Base-by-base conservation (phyloP, 2,329 filamentous ascomycete species). In the Cytospora piceae region DNA sequence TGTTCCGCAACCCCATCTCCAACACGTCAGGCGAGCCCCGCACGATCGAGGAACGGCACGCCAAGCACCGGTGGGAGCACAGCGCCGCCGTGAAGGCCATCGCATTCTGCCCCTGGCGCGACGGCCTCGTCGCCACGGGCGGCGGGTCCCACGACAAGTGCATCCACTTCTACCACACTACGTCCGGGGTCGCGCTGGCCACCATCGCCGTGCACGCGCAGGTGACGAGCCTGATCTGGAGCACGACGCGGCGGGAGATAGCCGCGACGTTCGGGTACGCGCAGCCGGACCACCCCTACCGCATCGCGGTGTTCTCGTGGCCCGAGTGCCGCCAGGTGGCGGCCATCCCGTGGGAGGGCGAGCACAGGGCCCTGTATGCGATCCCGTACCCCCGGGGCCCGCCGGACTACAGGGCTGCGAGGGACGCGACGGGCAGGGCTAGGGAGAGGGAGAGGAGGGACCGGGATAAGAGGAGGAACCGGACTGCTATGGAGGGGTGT, bases 291-390 rank as follows among this genome's bases (percentile, higher is more conserved):
- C 95, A 99, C 73, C 87, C 91, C 0, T 92, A 90, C 71, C 89
- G 95, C 24, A 92, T 99, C 69, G 95, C 93, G 1, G 90, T 98
- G 11, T 99, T 97, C 77, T 90, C 90, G 55, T 98, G 95, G 95
- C 95, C 95, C 0, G 90, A 91, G 63, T 98, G 95, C 77, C 87
- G 87, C 69, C 92, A 95, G 74, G 86, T 97, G 1, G 90, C 92
- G 14, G 89, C 90, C 20, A 90, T 98, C 64, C 91, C 93, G 0
- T 98, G 88, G 94, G 88, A 87, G 58, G 87, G 89, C 39, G 88
- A 92, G 67, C 86, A 91, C 74, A 85, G 93, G 46, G 94, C 94
- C 12, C 78, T 99, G 34, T 96, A 90, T 77, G 94, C 93, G n/a
- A 89, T 98, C 57, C 83, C 91, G 1, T 98, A 95, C 76, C 92